Conservation (phyloP, 2,329 filamentous ascomycete species). For the Macrophomina tecta region DNA sequence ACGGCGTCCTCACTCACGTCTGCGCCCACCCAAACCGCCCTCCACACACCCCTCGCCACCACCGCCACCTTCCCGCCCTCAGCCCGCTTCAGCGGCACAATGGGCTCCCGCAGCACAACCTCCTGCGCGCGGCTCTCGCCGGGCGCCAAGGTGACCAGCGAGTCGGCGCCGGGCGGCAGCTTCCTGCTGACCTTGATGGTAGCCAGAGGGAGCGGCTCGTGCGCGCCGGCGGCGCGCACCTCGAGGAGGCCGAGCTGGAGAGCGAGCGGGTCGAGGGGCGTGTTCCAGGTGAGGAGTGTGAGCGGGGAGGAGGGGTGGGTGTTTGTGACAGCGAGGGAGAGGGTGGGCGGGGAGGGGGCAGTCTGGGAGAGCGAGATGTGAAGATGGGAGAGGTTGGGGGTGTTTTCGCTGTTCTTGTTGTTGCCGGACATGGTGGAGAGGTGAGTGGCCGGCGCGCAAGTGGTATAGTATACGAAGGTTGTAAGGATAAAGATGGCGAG, state of each 20-base stretch:
- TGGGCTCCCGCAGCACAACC: conserved; percentile 42
- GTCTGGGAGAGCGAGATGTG: conserved; percentile 40
- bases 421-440: conserved; percentile 45
- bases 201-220: conserved; percentile 41
- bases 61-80: conserved; percentile 43
- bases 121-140: conserved; percentile 41
- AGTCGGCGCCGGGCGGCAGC: conserved; percentile 45
- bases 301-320: conserved; percentile 39
- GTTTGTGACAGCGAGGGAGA: conserved; percentile 47
- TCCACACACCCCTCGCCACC: conserved; percentile 39
- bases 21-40: conserved; percentile 21
- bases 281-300: conserved; percentile 48
- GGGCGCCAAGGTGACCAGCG: conserved; percentile 44
- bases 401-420: conserved; percentile 33
- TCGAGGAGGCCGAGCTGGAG: conserved; percentile 47
- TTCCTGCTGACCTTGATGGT: conserved; percentile 38
- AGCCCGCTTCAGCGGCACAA: conserved; percentile 47
- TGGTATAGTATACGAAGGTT: conserved; percentile 41
- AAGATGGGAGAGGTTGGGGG: conserved; percentile 35
- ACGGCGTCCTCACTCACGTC: neutral
- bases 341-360: conserved; percentile 38
- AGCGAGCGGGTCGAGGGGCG: conserved; percentile 47
- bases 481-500: conserved; percentile 53
- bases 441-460: conserved; percentile 31
- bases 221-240: conserved; percentile 37